These are phyloP conservation scores for Phoenix roebelenii DNA, from an alignment of 176 grass and related monocot genomes.

Conservation along the genomic window DNA sequence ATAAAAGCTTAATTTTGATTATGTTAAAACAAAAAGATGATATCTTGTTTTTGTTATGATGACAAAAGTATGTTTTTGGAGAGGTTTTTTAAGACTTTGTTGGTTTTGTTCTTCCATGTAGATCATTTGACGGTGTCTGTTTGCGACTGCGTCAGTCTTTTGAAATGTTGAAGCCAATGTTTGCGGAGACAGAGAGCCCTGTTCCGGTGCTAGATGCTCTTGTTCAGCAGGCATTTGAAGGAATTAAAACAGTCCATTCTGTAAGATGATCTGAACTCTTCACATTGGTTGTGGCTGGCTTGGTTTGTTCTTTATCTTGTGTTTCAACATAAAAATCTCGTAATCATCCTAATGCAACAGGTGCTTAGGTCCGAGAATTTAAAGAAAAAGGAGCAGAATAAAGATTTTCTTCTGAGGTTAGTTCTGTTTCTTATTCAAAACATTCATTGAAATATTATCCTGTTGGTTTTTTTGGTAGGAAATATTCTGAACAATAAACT, in stretches of 20 bases:
- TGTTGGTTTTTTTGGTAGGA: too few species aligned
- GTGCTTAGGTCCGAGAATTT: slow-evolving; percentile 42
- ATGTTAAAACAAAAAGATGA: too few species aligned
- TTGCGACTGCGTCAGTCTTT: slow-evolving; percentile 44
- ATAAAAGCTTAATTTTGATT: background rate
- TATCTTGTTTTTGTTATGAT: too few species aligned
- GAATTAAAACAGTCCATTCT: slow-evolving; percentile 46
- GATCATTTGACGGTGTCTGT: slow-evolving; percentile 85
- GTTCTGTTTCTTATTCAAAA: background rate
- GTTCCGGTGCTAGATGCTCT: slow-evolving; percentile 62
- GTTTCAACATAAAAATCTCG: too few species aligned
- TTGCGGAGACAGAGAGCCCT: slow-evolving; percentile 45
- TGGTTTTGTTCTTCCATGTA: slow-evolving; percentile 35
- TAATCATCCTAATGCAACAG: slow-evolving; percentile 3
- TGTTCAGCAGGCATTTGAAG: slow-evolving; percentile 65
- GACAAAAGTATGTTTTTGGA: slow-evolving; percentile 1
- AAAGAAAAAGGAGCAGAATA: slow-evolving; percentile 58
- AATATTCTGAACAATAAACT: slow-evolving; percentile 2
- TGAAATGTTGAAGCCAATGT: slow-evolving; percentile 70
- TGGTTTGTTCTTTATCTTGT: background rate
- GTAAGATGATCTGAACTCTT: slow-evolving; percentile 34
- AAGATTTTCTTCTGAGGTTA: slow-evolving; percentile 56
- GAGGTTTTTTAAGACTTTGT: background rate
- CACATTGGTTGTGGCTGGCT: background rate
- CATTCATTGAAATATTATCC: too few species aligned